Percentiles rank a stretch among this genome's conserved stretches.
Conservation (phyloP, 495 filamentous ascomycete genomes). For the Entonaema liquescens region DNA sequence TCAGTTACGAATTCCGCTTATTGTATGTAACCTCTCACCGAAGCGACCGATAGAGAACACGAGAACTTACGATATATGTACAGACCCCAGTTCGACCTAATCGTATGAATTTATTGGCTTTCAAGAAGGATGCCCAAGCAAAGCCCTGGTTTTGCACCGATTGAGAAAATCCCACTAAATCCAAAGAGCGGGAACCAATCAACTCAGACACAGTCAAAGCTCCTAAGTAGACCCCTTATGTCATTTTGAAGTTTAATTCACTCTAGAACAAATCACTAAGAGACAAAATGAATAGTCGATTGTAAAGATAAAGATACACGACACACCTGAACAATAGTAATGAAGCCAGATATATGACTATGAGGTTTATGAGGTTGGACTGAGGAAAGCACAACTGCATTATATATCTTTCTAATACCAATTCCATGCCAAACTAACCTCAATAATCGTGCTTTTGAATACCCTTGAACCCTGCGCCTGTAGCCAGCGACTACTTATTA, state of each 20-base stretch:
- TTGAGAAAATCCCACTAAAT: slow-evolving; percentile 30
- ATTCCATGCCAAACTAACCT: slow-evolving; percentile 16
- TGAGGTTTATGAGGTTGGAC: background rate
- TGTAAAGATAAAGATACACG: no score
- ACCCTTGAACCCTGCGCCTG: background rate
- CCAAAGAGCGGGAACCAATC: slow-evolving; percentile 33
- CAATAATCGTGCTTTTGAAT: background rate
- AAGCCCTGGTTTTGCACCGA: slow-evolving; percentile 5
- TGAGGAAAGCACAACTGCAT: background rate
- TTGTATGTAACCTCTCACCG: background rate
- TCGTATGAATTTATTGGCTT: background rate
- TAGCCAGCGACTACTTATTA: slow-evolving; percentile 2
- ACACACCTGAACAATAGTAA: background rate
- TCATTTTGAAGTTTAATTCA: slow-evolving; percentile 7
- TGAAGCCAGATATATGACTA: background rate
- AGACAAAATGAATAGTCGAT: background rate
- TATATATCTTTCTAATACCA: slow-evolving; percentile 21
- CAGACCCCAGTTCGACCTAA: background rate
- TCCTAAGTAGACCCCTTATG: slow-evolving; percentile 19
- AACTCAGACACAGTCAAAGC: background rate
- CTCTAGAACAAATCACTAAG: no score
- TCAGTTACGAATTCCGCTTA: background rate
- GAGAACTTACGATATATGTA: background rate
- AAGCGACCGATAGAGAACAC: background rate
- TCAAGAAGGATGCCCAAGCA: background rate